Base-by-base conservation (phyloP, 2,329 filamentous ascomycete genomes). In the Capronia epimyces region DNA sequence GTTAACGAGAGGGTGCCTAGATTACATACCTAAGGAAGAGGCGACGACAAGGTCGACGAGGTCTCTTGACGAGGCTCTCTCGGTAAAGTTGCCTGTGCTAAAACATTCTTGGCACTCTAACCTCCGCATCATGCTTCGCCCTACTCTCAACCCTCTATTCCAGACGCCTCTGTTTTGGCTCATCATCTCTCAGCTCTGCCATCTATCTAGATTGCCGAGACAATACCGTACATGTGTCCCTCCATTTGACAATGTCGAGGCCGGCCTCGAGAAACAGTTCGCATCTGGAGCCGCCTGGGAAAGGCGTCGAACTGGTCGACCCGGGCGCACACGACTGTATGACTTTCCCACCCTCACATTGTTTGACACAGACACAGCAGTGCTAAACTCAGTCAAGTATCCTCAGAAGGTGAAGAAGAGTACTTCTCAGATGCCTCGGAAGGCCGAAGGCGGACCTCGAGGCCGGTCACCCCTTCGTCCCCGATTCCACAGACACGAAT, bases 351-450 rank as follows among this genome's bases (percentile, higher is more conserved):
- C 40, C 50, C 37, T 21, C 34, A 15, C 37, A 20, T 32, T 29
- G 20, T 24, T 12, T 8, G 25, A 21, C 40, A 3, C 10, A 16
- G 25, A 21, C 40, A 3, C 10, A 16, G 10, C 12, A 15, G n/a
- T 20, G 62, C 59, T 50, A 34, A 56, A 60, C 53, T 24, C 25
- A 44, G 20, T 25, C 36, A 27, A 64, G 66, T 70, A 64, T 71
- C 65, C 41, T 77, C 75, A 34, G 76, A 76, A 51, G 77, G 75
- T 44, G 72, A 80, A 43, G 81, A 84, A 54, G 81, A 84, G 55
- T 78, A 83, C 67, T 84, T 84, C 66, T 82, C 80, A 41, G 81
- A 84, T 63, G 81, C 81, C 50, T 79, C 75, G 37, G 81, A 84
- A 70, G 81, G 79, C 60, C 67, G 68, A 40, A 55, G 60, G 25